These are phyloP conservation scores for Mortierella sp. DNA, from an alignment of 371 early-diverging fungal genomes.

Conservation along the genomic window DNA sequence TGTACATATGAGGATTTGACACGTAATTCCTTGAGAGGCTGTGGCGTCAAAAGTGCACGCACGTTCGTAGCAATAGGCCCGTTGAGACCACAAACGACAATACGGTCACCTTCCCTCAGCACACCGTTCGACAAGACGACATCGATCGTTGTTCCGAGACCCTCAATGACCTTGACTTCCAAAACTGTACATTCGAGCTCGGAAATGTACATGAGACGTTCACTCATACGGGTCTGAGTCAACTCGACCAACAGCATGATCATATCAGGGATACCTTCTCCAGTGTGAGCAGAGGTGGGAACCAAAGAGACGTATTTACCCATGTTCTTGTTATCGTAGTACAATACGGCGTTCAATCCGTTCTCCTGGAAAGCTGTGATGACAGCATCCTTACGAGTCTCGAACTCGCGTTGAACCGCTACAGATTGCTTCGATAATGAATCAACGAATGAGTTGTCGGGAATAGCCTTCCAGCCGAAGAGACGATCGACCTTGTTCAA, in stretches of 20 bases:
- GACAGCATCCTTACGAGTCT: conserved; percentile 85
- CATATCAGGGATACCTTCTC: conserved; percentile 99
- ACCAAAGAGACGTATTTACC: conserved; percentile 97
- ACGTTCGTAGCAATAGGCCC: conserved; percentile 98
- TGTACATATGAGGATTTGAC: conserved; percentile 97
- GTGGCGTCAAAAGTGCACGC: conserved; percentile 97
- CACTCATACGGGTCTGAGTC: conserved; percentile 97
- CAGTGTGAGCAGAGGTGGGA: conserved; percentile 99
- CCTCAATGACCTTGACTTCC: conserved; percentile 99
- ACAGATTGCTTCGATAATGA: conserved; percentile 86
- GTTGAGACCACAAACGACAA: conserved; percentile 97
- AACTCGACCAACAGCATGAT: conserved; percentile 93
- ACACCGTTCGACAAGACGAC: conserved; percentile 99
- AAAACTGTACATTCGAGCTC: conserved; percentile 99
- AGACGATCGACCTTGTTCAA: conserved; percentile 99
- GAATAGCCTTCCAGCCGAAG: conserved; percentile 94
- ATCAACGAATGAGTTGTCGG: conserved; percentile 87
- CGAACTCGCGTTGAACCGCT: conserved; percentile 90
- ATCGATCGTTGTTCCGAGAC: conserved; percentile 99
- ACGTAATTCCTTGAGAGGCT: conserved; percentile 98
- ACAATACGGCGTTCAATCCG: conserved; percentile 96
- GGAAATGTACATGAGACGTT: conserved; percentile 95
- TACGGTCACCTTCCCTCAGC: conserved; percentile 97
- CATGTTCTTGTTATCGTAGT: conserved; percentile 97
- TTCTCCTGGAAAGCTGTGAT: conserved; percentile 94